Evolutionary conservation across 2,329 filamentous ascomycete genomes (phyloP), one percentile per base, ranked within the genome.

Genomic region (Xylariaceae sp.): DNA sequence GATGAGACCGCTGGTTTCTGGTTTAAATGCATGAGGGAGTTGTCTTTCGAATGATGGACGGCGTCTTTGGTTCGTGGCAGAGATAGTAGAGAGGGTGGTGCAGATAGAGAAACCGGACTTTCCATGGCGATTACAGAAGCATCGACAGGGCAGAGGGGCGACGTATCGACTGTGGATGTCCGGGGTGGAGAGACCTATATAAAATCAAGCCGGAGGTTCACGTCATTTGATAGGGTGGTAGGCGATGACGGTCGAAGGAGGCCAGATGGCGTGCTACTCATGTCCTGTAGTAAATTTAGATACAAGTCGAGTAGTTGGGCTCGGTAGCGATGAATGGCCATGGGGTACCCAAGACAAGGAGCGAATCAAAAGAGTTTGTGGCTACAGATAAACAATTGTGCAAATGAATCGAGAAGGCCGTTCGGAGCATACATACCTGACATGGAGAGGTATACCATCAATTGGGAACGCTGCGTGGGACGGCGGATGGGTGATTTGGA

Each of bases 261-360:
- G 62, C 59, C 53, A 60, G 63, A 65, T 65, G 56, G 64, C 63
- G 63, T 66, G 64, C 64, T 65, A 53, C 45, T 49, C 12, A 7
- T 53, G 43, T 45, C 43, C 42, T 55, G 51, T 57, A 57, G 60
- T 60, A 50, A 54, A 6, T 46, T 49, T 32, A 37, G 43, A 31
- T 31, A 12, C 43, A 45, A 45, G 43, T 31, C 43, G 29, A 32
- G 29, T 32, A 50, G 50, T 44, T n/a, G 6, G 9, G 39, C 12
- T 19, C 39, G 4, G 39, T 19, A 4, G 6, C 12, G 35, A 11
- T 11, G 39, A 7, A n/a, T 40, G 12, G 39, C 32, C 12, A 40
- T 40, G 9, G 35, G 35, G 35, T 37, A 40, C n/a, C 9, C 39
- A 40, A 40, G 39, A 19, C 8, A 11, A 6, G 8, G 35, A 37